phyloP scores from a whole-genome alignment of 371 early-diverging fungal genomes.

The Mucor plumbeus region DNA sequence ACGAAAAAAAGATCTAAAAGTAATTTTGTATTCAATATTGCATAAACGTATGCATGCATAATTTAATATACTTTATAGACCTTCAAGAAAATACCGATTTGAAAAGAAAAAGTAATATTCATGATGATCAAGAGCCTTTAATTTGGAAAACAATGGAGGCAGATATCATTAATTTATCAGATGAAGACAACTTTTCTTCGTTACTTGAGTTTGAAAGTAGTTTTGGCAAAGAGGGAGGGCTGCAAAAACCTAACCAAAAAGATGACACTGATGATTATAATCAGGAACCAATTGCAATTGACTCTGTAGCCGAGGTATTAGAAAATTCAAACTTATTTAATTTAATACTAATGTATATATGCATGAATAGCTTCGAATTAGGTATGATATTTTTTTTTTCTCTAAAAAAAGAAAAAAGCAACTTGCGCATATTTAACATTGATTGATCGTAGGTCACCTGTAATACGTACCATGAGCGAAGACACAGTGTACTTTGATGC shows the following conservation, averaged over 20 bases:
- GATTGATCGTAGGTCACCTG: background rate
- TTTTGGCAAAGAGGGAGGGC: no score
- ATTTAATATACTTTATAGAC: background rate
- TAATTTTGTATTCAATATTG: background rate
- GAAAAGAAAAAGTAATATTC: no score
- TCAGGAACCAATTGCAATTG: background rate
- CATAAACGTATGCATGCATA: background rate
- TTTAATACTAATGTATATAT: background rate
- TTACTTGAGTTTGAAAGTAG: no score
- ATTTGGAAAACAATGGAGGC: no score
- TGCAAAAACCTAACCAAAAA: no score
- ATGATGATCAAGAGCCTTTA: no score
- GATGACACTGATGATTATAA: no score
- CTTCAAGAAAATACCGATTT: no score
- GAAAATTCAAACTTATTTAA: background rate
- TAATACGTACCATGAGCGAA: background rate
- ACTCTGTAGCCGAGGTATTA: background rate
- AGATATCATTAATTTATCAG: no score
- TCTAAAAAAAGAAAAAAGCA: no score
- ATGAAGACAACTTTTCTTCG: no score
- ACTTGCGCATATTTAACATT: background rate
- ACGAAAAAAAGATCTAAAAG: background rate
- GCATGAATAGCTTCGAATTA: background rate
- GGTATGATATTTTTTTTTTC: background rate
- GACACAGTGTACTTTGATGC: slow-evolving; percentile 1